Base-by-base conservation (phyloP, 495 filamentous ascomycete genomes). In the Penicillium manginii region DNA sequence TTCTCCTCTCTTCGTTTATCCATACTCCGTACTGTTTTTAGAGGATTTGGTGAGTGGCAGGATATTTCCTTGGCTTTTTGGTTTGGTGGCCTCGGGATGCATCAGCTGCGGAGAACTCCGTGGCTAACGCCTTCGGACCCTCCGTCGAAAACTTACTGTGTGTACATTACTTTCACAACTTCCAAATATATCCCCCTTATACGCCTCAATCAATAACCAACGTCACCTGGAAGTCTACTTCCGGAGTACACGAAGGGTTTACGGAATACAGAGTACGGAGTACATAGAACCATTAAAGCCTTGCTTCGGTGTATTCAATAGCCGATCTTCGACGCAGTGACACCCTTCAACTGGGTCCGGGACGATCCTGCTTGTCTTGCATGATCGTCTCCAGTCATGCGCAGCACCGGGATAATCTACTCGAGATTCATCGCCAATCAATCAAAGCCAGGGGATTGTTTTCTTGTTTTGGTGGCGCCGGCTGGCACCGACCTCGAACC, bases 351-450 rank as follows among this genome's bases (percentile, higher is more conserved):
- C 22, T 22, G 45, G 40, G 45, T 0, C 45, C 45, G 45, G 45
- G 22, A 47, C 45, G 45, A 47, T 26, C 45, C 45, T 26, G 6
- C 15, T 47, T 47, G 45, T 47, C 45, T 29, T 47, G 45, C 45
- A 47, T 47, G 45, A 47, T 47, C 21, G 45, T 47, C 45, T 29
- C 45, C 45, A 47, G 9, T 43, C 6, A 18, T 17, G 17, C 7
- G 15, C 40, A 43, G 40, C 40, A 43, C 10, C 40, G 40, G 40
- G 40, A 43, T 17, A 17, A 43, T 43, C 40, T 43, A 4, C 8
- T 18, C 17, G n/a, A 26, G 7, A 47, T 47, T 26, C 10, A 9
- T 47, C 22, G 45, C 45, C 11, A 22, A 47, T 23, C 9, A 15
- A 10, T 45, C 17, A 19, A 37, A 37, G 15, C 15, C 40, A 17